These are phyloP conservation scores for Botrytis medusae DNA, from an alignment of 2,329 filamentous ascomycete species.

Conservation along the genomic window DNA sequence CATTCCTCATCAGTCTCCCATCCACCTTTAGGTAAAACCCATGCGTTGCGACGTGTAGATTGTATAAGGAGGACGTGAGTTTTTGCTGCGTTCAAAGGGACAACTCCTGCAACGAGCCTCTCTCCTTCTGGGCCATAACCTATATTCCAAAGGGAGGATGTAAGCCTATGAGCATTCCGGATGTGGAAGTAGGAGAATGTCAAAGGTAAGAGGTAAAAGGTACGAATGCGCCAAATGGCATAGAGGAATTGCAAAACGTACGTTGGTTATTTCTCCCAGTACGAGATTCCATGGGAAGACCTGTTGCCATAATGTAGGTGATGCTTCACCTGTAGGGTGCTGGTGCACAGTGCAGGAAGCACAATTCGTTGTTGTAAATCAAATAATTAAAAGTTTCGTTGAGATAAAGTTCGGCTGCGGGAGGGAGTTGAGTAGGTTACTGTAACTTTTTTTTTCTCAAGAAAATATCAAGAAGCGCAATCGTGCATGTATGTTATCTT, in stretches of 20 bases:
- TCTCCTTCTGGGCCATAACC: conserved; percentile 92
- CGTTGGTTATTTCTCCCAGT: conserved; percentile 77
- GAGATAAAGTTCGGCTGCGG: conserved; percentile 30
- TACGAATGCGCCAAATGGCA: conserved; percentile 7
- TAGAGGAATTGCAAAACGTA: conserved; percentile 51
- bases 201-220: neutral
- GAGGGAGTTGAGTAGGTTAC: conserved; percentile 12
- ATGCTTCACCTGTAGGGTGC: conserved; percentile 34
- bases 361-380: conserved; percentile 25
- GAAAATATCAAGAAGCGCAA: conserved; percentile 33
- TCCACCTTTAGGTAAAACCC: conserved; percentile 96
- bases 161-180: conserved; percentile 35
- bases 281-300: conserved; percentile 69
- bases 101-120: conserved; percentile 90
- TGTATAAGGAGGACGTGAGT: conserved; percentile 90
- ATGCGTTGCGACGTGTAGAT: conserved; percentile 84
- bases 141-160: conserved; percentile 45
- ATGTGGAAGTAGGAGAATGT: conserved; percentile 1
- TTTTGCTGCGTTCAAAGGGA: conserved; percentile 83
- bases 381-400: conserved; percentile 21
- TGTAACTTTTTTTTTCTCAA: conserved; percentile 23
- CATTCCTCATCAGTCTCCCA: conserved; percentile 96
- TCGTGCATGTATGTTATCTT: conserved; percentile 18
- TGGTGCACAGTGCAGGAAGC: conserved; percentile 26
- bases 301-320: conserved; percentile 40